A percentile compares a stretch with the other conserved stretches of the same genome.
phyloP scores from a whole-genome alignment of 257 asterid genomes.

The Solanum pimpinellifolium region DNA sequence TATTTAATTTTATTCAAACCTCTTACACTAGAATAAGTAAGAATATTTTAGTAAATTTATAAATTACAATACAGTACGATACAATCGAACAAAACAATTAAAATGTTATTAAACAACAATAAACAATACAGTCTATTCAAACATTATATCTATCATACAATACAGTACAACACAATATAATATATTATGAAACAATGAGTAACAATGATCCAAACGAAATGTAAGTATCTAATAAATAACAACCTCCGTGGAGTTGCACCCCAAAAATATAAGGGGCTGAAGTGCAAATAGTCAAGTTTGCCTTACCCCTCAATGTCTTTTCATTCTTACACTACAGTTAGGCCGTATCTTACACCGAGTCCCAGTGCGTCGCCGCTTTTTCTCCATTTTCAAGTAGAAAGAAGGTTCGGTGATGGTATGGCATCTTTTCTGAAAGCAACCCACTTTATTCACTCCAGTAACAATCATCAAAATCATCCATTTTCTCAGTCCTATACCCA shows the following conservation, averaged over 20 bases:
- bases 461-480: constrained; percentile 6
- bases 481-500: background rate
- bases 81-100: too few species aligned
- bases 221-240: too few species aligned
- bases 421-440: constrained; percentile 32
- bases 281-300: background rate
- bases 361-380: background rate
- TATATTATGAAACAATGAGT: rapidly evolving
- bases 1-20: too few species aligned
- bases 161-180: too few species aligned
- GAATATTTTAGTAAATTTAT: too few species aligned
- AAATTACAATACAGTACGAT: too few species aligned
- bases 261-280: background rate
- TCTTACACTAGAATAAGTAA: rapidly evolving
- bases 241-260: background rate
- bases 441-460: constrained; percentile 25
- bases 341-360: background rate
- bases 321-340: background rate
- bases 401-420: constrained; percentile 5
- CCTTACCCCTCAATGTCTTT: background rate
- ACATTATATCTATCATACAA: too few species aligned
- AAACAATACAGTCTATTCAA: too few species aligned
- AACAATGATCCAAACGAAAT: too few species aligned
- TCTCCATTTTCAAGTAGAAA: background rate
- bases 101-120: too few species aligned